A percentile compares a stretch with the other conserved stretches of the same genome.
These are phyloP conservation scores for Coemansia sp. DNA, from an alignment of 192 early-diverging fungal genomes.

Conservation along the genomic window DNA sequence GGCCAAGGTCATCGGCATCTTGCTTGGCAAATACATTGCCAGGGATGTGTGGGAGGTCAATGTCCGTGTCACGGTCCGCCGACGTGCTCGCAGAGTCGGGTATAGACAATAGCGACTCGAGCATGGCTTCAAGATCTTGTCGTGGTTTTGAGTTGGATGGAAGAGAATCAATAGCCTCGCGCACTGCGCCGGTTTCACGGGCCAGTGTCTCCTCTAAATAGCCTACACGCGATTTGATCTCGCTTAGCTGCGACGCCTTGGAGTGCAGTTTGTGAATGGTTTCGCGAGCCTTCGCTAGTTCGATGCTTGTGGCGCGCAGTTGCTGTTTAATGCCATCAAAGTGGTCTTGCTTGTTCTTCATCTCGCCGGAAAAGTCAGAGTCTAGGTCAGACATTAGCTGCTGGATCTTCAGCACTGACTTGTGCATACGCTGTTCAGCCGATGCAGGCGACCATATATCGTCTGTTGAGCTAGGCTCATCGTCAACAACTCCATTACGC, in stretches of 20 bases:
- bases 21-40: constrained; percentile 10
- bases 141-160: constrained; percentile 34
- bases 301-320: constrained; percentile 55
- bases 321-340: constrained; percentile 58
- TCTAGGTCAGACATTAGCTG: constrained; percentile 69
- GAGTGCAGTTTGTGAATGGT: constrained; percentile 54
- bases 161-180: constrained; percentile 33
- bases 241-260: constrained; percentile 56
- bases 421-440: constrained; percentile 47
- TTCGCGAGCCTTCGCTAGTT: constrained; percentile 57
- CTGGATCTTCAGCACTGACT: constrained; percentile 59
- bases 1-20: constrained; percentile 9
- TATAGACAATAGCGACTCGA: constrained; percentile 21
- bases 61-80: constrained; percentile 3
- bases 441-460: constrained; percentile 35
- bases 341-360: constrained; percentile 58
- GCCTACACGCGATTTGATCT: constrained; percentile 61
- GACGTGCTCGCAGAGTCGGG: constrained; percentile 2
- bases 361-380: constrained; percentile 61
- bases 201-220: constrained; percentile 60
- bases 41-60: constrained; percentile 20
- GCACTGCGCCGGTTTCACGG: constrained; percentile 50
- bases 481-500: not conserved
- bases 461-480: not conserved
- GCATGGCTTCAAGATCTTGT: constrained; percentile 22